Percentiles rank a stretch among this genome's conserved stretches.
Conservation (phyloP, 805 yeast species). For the Lipomyces kockii region DNA sequence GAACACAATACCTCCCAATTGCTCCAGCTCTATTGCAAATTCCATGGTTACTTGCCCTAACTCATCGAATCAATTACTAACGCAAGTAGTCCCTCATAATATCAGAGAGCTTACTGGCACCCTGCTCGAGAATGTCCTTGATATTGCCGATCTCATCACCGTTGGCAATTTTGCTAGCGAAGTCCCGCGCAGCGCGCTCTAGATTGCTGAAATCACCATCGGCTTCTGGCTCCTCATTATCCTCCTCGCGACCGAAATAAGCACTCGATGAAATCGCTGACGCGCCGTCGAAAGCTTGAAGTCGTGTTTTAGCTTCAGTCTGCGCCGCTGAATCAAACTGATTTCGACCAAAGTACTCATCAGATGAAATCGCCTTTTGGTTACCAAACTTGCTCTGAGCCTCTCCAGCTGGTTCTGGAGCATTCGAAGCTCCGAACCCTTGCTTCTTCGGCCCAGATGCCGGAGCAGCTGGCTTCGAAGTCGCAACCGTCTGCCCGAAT, state of each 20-base stretch:
- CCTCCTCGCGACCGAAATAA: constrained; percentile 86
- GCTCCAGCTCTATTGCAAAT: not conserved
- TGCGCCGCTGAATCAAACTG: constrained; percentile 76
- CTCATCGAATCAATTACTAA: constrained; percentile 6
- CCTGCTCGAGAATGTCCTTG: constrained; percentile 90
- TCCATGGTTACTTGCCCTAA: not conserved
- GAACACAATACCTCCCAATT: not conserved
- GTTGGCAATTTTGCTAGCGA: constrained; percentile 69
- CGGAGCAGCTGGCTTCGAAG: constrained; percentile 48
- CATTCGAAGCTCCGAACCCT: constrained; percentile 54
- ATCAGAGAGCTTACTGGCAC: constrained; percentile 86
- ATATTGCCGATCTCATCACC: constrained; percentile 86
- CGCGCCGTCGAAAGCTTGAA: constrained; percentile 83
- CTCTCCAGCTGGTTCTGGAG: constrained; percentile 38
- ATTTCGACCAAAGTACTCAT: constrained; percentile 90
- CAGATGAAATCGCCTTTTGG: constrained; percentile 95
- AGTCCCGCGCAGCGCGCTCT: constrained; percentile 62
- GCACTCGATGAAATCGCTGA: constrained; percentile 89
- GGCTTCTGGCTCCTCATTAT: constrained; percentile 50
- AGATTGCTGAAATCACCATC: constrained; percentile 51
- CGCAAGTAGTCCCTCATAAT: constrained; percentile 72
- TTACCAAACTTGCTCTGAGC: constrained; percentile 67
- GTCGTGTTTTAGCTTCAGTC: constrained; percentile 78
- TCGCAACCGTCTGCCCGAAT: constrained; percentile 81
- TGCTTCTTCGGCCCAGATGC: constrained; percentile 41